Evolutionary conservation across 768 basidiomycete genomes (phyloP).

Genomic region (Tylopilus sp.): DNA sequence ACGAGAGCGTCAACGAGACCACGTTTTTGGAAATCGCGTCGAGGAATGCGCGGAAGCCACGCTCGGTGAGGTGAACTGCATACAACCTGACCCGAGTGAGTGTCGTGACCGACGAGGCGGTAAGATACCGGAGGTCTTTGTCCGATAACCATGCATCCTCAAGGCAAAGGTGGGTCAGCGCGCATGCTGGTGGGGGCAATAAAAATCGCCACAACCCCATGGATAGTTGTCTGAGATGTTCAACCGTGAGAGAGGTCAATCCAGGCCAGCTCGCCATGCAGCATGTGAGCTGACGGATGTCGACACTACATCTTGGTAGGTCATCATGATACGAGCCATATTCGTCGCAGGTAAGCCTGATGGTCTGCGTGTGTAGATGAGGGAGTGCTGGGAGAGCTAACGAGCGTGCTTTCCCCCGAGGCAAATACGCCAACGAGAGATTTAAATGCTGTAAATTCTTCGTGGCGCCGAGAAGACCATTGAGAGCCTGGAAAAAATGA

Average conservation of each 20-base stretch:
- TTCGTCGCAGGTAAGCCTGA: neutral
- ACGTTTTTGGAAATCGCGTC: neutral
- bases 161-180: neutral
- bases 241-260: neutral
- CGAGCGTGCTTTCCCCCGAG: neutral
- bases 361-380: neutral
- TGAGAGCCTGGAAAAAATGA: neutral
- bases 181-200: neutral
- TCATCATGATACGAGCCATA: too few relatives aligned
- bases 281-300: neutral
- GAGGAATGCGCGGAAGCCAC: slow-evolving; percentile 1
- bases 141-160: neutral
- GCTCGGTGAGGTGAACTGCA: neutral
- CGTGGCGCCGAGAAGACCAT: neutral
- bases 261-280: neutral
- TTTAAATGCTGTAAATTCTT: slow-evolving; percentile 1
- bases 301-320: too few relatives aligned
- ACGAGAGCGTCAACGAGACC: neutral
- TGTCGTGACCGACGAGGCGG: neutral
- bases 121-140: neutral
- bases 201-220: neutral
- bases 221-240: neutral
- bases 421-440: neutral
- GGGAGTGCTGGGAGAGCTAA: neutral
- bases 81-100: neutral